Conservation (phyloP, 2,329 filamentous ascomycete genomes). For the Ophiostoma ips region DNA sequence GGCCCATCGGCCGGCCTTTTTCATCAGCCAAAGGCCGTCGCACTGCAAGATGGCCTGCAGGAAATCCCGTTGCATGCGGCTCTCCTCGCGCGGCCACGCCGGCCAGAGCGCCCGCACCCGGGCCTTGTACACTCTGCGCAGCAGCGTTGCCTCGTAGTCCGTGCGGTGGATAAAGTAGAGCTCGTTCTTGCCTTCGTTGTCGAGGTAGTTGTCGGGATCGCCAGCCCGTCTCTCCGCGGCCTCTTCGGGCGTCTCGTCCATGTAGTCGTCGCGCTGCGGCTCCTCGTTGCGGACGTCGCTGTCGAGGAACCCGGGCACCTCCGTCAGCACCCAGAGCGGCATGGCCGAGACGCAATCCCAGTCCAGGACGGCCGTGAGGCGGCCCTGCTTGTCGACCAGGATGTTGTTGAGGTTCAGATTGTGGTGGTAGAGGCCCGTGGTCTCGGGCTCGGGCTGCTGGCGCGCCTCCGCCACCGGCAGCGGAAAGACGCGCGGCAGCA, state of each 20-base stretch:
- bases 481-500: background rate
- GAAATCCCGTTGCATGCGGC: background rate
- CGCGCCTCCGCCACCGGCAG: slow-evolving; percentile 22
- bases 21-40: slow-evolving; percentile 2
- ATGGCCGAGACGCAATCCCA: slow-evolving; percentile 29
- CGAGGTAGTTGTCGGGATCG: slow-evolving; percentile 17
- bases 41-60: background rate
- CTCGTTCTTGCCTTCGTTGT: slow-evolving; percentile 24
- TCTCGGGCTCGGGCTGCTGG: slow-evolving; percentile 24
- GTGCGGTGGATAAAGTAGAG: slow-evolving; percentile 28
- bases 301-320: slow-evolving; percentile 22
- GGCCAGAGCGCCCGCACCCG: slow-evolving; percentile 21
- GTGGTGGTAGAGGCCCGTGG: slow-evolving; percentile 21
- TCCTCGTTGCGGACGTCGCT: slow-evolving; percentile 18
- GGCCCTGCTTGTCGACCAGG: slow-evolving; percentile 22
- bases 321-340: slow-evolving; percentile 24
- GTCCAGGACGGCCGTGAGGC: slow-evolving; percentile 25
- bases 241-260: background rate
- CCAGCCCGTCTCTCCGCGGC: too few relatives aligned
- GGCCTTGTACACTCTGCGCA: slow-evolving; percentile 22
- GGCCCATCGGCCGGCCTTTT: slow-evolving; percentile 1
- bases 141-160: slow-evolving; percentile 26
- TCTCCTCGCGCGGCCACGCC: slow-evolving; percentile 16
- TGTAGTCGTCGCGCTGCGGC: slow-evolving; percentile 20
- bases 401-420: slow-evolving; percentile 27